Evolutionary conservation across 768 basidiomycete genomes (phyloP).

Genomic region (Trametes maxima): DNA sequence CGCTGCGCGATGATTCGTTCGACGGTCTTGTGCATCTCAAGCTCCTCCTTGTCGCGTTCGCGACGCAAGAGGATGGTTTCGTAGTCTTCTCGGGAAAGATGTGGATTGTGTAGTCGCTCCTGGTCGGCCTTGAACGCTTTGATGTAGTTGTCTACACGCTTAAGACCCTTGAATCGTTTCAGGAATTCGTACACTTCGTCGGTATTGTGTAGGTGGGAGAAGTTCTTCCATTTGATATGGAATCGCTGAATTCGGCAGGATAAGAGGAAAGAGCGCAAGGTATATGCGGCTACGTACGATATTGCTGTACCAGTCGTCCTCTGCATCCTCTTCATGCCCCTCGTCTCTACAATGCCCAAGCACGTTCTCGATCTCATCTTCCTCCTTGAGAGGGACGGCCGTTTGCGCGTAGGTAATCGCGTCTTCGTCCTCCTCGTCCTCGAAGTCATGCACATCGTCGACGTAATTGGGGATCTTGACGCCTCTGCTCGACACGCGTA

Average conservation of each 20-base stretch:
- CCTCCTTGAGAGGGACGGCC: slow-evolving; percentile 33
- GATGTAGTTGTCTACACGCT: slow-evolving; percentile 99
- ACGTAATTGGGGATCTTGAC: slow-evolving; percentile 83
- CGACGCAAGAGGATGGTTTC: slow-evolving; percentile 89
- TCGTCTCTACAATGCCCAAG: slow-evolving; percentile 87
- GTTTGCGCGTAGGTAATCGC: slow-evolving; percentile 55
- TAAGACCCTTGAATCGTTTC: slow-evolving; percentile 92
- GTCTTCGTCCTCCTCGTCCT: slow-evolving; percentile 67
- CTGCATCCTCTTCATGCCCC: slow-evolving; percentile 69
- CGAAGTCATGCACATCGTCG: slow-evolving; percentile 67
- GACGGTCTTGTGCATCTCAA: slow-evolving; percentile 88
- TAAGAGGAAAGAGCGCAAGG: not conserved
- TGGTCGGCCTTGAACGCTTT: slow-evolving; percentile 82
- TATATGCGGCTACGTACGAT: slow-evolving; percentile 50
- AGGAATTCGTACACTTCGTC: slow-evolving; percentile 97
- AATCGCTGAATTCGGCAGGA: slow-evolving; percentile 63
- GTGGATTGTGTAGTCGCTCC: slow-evolving; percentile 60
- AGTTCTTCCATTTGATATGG: slow-evolving; percentile 99
- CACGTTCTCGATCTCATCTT: slow-evolving; percentile 93
- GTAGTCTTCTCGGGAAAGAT: slow-evolving; percentile 81
- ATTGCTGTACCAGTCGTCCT: slow-evolving; percentile 87
- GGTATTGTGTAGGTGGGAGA: slow-evolving; percentile 98
- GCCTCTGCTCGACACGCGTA: slow-evolving; percentile 76
- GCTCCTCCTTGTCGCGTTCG: slow-evolving; percentile 88
- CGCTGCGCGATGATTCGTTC: slow-evolving; percentile 88